These are phyloP conservation scores for Suillus clintonianus DNA, from an alignment of 768 basidiomycete species.

Conservation along the genomic window DNA sequence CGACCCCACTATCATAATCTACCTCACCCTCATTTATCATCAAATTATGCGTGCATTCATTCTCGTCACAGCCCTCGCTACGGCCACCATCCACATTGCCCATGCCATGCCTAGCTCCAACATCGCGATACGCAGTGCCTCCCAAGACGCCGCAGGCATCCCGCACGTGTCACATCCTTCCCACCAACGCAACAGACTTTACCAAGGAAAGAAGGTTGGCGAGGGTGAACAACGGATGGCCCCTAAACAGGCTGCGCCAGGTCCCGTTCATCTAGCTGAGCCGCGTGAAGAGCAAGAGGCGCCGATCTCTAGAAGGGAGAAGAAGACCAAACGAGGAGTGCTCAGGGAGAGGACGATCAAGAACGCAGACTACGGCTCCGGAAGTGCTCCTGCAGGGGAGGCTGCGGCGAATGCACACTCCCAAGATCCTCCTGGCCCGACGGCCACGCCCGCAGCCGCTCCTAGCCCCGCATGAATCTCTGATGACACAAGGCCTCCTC, in stretches of 20 bases:
- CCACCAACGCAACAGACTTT: slow-evolving; percentile 29
- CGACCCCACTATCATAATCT: background rate
- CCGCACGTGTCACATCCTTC: slow-evolving; percentile 29
- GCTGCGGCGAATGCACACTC: slow-evolving; percentile 4
- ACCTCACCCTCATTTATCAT: background rate
- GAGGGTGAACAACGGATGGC: background rate
- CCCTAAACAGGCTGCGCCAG: background rate
- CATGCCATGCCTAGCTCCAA: slow-evolving; percentile 24
- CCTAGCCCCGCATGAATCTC: slow-evolving; percentile 9
- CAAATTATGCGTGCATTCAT: slow-evolving; percentile 24
- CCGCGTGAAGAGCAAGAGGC: background rate
- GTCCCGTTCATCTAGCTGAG: background rate
- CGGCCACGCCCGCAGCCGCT: slow-evolving; percentile 11
- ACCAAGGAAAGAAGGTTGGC: slow-evolving; percentile 8
- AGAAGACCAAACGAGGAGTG: slow-evolving; percentile 1
- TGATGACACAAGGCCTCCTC: background rate
- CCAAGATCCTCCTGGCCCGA: slow-evolving; percentile 11
- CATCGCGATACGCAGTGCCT: slow-evolving; percentile 19
- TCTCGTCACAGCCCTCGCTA: slow-evolving; percentile 27
- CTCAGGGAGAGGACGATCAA: slow-evolving; percentile 20
- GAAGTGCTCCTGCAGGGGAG: background rate
- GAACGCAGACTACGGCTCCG: slow-evolving; percentile 30
- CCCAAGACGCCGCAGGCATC: slow-evolving; percentile 19
- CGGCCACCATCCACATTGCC: slow-evolving; percentile 12
- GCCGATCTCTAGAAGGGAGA: background rate